These are phyloP conservation scores for Thinopyrum obtusiflorum DNA, from an alignment of 202 grass and related monocot species.

Conservation along the genomic window DNA sequence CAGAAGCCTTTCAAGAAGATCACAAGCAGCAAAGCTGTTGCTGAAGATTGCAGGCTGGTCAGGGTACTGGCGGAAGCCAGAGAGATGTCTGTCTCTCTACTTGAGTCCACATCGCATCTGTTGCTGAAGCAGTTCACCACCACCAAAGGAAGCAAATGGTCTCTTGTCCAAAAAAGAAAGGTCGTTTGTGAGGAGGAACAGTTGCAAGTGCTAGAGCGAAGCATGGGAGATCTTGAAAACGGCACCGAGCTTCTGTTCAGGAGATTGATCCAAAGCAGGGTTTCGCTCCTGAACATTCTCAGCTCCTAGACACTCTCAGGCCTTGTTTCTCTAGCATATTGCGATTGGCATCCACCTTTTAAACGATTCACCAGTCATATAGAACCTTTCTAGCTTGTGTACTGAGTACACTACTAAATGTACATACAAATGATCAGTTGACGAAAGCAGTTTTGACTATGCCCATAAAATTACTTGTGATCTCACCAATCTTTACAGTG, in stretches of 20 bases:
- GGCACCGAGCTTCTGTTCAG: constrained; percentile 43
- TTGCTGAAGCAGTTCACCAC: constrained; percentile 2
- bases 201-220: constrained; percentile 23
- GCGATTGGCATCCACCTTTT: constrained; percentile 21
- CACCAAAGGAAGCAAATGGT: constrained; percentile 44
- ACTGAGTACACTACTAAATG: background rate
- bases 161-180: constrained; percentile 31
- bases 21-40: background rate
- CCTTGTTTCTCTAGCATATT: background rate
- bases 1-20: constrained; percentile 56
- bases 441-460: background rate
- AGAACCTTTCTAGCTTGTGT: background rate
- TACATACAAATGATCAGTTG: background rate
- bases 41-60: constrained; percentile 11
- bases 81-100: constrained; percentile 35
- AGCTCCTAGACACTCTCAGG: constrained; percentile 40
- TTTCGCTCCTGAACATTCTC: constrained; percentile 65
- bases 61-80: constrained; percentile 41
- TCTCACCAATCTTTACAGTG: background rate
- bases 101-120: constrained; percentile 33
- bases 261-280: constrained; percentile 64
- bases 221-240: constrained; percentile 42
- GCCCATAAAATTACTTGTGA: background rate
- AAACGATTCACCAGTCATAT: constrained; percentile 18
- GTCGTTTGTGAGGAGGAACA: constrained; percentile 19